Evolutionary conservation across 805 yeast genomes (phyloP), one percentile per base, ranked within the genome.

Genomic region (Kodamaea kakaduensis): DNA sequence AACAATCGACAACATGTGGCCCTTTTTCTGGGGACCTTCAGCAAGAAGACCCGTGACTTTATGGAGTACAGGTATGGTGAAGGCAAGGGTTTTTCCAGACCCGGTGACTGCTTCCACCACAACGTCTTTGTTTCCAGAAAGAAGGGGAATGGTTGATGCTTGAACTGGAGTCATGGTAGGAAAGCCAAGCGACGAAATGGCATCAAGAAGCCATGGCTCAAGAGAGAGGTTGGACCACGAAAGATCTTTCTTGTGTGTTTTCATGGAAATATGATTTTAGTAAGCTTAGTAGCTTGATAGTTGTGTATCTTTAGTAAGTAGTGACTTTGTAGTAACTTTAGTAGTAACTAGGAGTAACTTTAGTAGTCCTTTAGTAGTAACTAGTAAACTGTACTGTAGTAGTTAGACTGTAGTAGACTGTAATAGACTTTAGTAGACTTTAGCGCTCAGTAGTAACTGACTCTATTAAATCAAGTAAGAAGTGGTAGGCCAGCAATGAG

Each of bases 41-140:
- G 41, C 51, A 36, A 50, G 54, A 37, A 47, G 48, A 29, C 51
- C 52, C 2, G 68, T 59, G 6, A 88, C 58, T 46, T 78, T 81
- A 48, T 88, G 90, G 4, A 88, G 50, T 1, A 84, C 72, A 0
- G 98, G 98, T 2, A 93, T 70, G 4, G 80, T 77, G 63, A 84
- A 93, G 3, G 97, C 83, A n/a, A 89, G 58, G 0, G 98, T 93
- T 56, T 93, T 93, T n/a, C 98, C 98, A 0, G 97, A 88, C 0
- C 98, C 98, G 0, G 98, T 93, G 1, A 87, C 96, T 0, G 97
- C 95, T 55, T 93, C 97, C 1, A 88, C 97, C 6, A 93, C 93
- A 3, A 93, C 96, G 60, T 93, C 98, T 51, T 90, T 90, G 52
- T 88, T 84, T 13, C 78, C 78, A 15, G 81, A 60, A 45, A 93